A percentile compares a stretch with the other conserved stretches of the same genome.
phyloP scores from a whole-genome alignment of 495 filamentous ascomycete genomes.

The Aspergillus nanangensis region DNA sequence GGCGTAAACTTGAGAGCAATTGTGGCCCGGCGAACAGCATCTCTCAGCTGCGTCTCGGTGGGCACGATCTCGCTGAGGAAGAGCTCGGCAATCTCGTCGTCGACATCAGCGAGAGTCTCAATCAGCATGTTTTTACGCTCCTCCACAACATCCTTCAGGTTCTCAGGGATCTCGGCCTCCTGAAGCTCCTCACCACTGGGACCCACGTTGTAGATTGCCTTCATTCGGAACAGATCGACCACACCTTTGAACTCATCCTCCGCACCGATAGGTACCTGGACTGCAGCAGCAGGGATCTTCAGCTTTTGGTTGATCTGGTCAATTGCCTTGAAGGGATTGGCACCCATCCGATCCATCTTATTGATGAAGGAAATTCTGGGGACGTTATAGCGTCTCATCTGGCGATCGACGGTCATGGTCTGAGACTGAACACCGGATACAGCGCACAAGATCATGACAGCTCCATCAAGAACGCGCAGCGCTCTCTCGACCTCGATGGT shows the following conservation, averaged over 20 bases:
- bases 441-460: constrained; percentile 97
- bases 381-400: constrained; percentile 98
- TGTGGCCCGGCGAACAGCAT: constrained; percentile 85
- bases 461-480: constrained; percentile 91
- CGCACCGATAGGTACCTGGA: constrained; percentile 91
- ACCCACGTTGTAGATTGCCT: constrained; percentile 87
- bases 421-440: constrained; percentile 97
- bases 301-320: constrained; percentile 97
- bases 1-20: constrained; percentile 88
- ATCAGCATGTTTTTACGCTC: constrained; percentile 82
- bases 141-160: constrained; percentile 66
- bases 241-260: constrained; percentile 94
- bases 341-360: constrained; percentile 99
- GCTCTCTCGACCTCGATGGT: constrained; percentile 99
- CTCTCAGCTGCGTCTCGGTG: constrained; percentile 73
- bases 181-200: constrained; percentile 67
- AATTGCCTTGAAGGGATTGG: constrained; percentile 96
- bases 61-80: constrained; percentile 86
- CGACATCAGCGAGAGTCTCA: constrained; percentile 94
- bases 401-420: constrained; percentile 96
- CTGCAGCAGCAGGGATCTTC: constrained; percentile 83
- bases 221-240: constrained; percentile 90
- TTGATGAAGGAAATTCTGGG: constrained; percentile 95
- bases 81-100: constrained; percentile 96
- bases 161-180: constrained; percentile 74